These are phyloP conservation scores for Hylodesmum podocarpum DNA, from an alignment of 306 rosid genomes.

Conservation along the genomic window DNA sequence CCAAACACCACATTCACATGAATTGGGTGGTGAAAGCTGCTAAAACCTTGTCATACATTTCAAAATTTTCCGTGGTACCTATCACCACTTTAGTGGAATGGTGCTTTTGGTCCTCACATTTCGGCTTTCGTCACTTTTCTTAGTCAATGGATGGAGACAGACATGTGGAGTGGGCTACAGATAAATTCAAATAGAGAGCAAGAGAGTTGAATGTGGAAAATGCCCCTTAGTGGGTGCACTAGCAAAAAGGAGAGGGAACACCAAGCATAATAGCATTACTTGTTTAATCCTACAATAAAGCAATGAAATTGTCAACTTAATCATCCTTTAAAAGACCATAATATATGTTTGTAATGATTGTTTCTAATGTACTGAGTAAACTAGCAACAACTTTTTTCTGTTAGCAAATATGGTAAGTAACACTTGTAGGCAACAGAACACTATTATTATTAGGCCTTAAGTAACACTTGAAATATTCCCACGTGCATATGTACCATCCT, in stretches of 20 bases:
- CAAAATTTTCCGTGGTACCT: conserved; percentile 67
- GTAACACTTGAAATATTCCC: not conserved
- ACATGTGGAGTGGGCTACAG: conserved; percentile 52
- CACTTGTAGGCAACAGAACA: conserved; percentile 7
- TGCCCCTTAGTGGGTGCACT: conserved; percentile 56
- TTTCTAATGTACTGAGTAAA: conserved; percentile 23
- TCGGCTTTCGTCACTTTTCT: conserved; percentile 49
- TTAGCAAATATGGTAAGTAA: conserved; percentile 14
- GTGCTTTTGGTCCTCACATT: conserved; percentile 52
- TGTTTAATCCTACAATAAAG: conserved; percentile 26
- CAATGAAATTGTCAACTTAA: conserved; percentile 25
- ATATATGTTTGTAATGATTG: conserved; percentile 31
- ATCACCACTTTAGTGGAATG: conserved; percentile 37
- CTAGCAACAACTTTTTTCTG: not conserved
- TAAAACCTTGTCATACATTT: conserved; percentile 32
- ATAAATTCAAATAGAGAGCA: conserved; percentile 30
- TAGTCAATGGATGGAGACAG: conserved; percentile 63
- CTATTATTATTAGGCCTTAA: not conserved
- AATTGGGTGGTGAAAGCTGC: conserved; percentile 41
- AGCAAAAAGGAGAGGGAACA: conserved; percentile 42
- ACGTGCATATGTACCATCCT: not conserved
- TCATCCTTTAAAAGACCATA: conserved; percentile 39
- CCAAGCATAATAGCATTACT: conserved; percentile 30
- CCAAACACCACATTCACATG: conserved; percentile 20
- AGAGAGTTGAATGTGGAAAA: conserved; percentile 44